Evolutionary conservation across 495 filamentous ascomycete genomes (phyloP).

Genomic region (Penicillium silybi): DNA sequence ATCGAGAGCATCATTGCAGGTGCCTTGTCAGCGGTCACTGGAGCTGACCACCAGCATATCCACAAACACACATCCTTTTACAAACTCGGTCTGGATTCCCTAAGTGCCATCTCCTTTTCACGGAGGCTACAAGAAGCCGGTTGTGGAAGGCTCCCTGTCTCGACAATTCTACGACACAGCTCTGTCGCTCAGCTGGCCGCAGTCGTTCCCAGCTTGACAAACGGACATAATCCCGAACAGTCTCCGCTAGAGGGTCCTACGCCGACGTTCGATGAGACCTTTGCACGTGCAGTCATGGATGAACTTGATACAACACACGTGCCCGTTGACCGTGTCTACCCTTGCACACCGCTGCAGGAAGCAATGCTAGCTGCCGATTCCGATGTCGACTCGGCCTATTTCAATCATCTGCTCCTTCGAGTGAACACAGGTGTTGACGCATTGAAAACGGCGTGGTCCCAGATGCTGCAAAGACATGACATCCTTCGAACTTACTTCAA

Average conservation of each 20-base stretch:
- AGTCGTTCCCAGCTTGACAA: conserved; percentile 17
- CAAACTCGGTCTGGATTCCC: conserved; percentile 70
- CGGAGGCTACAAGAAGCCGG: conserved; percentile 43
- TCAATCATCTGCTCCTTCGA: conserved; percentile 51
- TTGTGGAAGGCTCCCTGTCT: conserved; percentile 50
- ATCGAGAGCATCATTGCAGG: conserved; percentile 43
- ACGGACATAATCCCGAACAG: conserved; percentile 3
- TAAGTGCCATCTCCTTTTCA: conserved; percentile 69
- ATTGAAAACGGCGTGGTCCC: conserved; percentile 44
- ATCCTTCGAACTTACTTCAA: conserved; percentile 63
- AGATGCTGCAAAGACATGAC: conserved; percentile 52
- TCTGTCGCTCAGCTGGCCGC: conserved; percentile 53
- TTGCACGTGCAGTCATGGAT: conserved; percentile 10
- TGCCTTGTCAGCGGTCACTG: conserved; percentile 47
- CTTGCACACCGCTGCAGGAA: conserved; percentile 79
- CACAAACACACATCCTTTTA: conserved; percentile 51
- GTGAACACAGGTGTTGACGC: conserved; percentile 38
- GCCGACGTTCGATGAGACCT: conserved; percentile 9
- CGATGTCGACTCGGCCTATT: conserved; percentile 41
- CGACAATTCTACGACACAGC: conserved; percentile 58
- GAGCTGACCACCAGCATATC: conserved; percentile 41
- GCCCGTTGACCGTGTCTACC: conserved; percentile 53
- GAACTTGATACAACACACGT: conserved; percentile 23
- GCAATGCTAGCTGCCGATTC: conserved; percentile 65
- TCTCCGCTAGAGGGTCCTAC: background rate